Conservation (phyloP, 352 stramenopile species). For the Halophytophthora batemanensis region DNA sequence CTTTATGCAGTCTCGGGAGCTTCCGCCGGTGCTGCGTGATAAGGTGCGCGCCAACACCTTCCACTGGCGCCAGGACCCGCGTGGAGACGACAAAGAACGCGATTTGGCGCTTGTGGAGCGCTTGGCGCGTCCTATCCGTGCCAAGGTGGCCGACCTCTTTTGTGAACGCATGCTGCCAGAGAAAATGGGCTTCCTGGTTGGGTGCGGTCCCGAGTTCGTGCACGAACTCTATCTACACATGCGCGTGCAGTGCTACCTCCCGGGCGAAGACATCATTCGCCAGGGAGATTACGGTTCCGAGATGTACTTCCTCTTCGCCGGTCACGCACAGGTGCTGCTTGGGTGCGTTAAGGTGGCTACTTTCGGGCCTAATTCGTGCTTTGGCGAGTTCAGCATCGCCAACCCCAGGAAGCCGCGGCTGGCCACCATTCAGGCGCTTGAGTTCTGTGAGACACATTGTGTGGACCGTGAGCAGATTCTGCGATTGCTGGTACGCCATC, state of each 20-base stretch:
- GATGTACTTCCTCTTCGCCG: slow-evolving; percentile 81
- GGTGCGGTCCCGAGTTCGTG: slow-evolving; percentile 75
- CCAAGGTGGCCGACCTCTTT: slow-evolving; percentile 67
- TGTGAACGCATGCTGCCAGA: slow-evolving; percentile 71
- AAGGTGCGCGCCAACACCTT: slow-evolving; percentile 81
- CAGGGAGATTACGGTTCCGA: slow-evolving; percentile 81
- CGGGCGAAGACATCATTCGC: slow-evolving; percentile 72
- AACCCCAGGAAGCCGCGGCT: slow-evolving; percentile 64
- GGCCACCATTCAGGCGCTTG: slow-evolving; percentile 72
- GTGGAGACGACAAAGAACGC: slow-evolving; percentile 58
- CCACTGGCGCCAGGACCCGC: slow-evolving; percentile 69
- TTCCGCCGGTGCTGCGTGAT: slow-evolving; percentile 65
- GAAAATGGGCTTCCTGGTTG: slow-evolving; percentile 65
- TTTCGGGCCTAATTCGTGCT: slow-evolving; percentile 69
- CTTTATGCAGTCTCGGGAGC: slow-evolving; percentile 63
- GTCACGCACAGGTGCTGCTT: slow-evolving; percentile 70
- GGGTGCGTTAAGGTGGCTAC: slow-evolving; percentile 59
- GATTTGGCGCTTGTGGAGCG: slow-evolving; percentile 63
- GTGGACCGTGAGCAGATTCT: slow-evolving; percentile 52
- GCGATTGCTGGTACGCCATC: slow-evolving; percentile 42
- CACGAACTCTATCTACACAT: slow-evolving; percentile 77
- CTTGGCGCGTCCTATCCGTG: slow-evolving; percentile 71
- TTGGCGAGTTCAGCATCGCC: slow-evolving; percentile 80
- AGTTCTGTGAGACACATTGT: slow-evolving; percentile 79
- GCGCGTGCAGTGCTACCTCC: slow-evolving; percentile 68